Evolutionary conservation across 1,139 yeast genomes (phyloP).

Genomic region (Hansenula sp.): DNA sequence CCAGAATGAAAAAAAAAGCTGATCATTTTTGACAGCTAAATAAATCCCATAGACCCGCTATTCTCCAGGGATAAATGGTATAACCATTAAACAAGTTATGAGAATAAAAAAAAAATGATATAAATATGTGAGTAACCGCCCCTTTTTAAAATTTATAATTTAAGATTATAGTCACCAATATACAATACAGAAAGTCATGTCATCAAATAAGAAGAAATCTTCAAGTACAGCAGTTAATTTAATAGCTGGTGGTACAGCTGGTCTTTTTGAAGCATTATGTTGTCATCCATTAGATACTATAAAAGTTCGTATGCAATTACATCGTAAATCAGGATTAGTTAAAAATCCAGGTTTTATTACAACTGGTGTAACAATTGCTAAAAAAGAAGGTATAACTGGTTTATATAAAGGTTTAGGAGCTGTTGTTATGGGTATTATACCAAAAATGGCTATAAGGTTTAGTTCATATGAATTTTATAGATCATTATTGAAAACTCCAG

Average conservation of each 20-base stretch:
- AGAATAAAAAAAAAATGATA: neutral
- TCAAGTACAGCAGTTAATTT: slow-evolving; percentile 63
- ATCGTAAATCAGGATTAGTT: slow-evolving; percentile 51
- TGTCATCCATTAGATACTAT: slow-evolving; percentile 96
- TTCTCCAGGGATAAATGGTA: slow-evolving; percentile 4
- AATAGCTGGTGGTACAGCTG: slow-evolving; percentile 96
- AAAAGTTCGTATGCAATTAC: slow-evolving; percentile 94
- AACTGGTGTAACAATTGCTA: slow-evolving; percentile 77
- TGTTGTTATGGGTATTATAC: slow-evolving; percentile 94
- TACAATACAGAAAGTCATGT: neutral
- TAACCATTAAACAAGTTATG: neutral
- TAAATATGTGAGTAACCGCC: neutral
- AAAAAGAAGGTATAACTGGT: slow-evolving; percentile 79
- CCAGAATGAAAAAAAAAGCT: neutral
- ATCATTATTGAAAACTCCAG: slow-evolving; percentile 53
- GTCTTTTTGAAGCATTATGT: slow-evolving; percentile 90
- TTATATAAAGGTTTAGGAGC: slow-evolving; percentile 96
- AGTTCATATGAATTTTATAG: slow-evolving; percentile 90
- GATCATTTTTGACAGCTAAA: no score
- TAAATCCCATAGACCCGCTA: slow-evolving; percentile 5
- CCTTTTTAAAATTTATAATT: neutral
- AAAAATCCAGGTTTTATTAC: slow-evolving; percentile 82
- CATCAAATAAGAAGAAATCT: slow-evolving; percentile 25
- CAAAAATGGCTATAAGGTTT: slow-evolving; percentile 97
- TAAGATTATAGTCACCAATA: neutral